Percentiles rank a stretch among this genome's conserved stretches.
phyloP scores from a whole-genome alignment of 73 alveolate species.

The Stentor roeselii region DNA sequence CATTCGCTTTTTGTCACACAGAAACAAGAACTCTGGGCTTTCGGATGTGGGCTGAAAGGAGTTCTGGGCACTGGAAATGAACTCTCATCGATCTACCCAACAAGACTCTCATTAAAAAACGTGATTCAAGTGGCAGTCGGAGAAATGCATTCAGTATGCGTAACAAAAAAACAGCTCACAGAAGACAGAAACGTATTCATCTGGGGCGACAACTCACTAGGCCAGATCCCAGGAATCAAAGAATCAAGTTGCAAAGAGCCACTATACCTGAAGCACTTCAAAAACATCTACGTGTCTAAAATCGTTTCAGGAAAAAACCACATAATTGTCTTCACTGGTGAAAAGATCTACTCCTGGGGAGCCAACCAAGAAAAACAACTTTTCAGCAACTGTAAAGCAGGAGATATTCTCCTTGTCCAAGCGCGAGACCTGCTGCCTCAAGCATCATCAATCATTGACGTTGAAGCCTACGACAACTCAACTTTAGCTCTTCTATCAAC shows the following conservation, averaged over 20 bases:
- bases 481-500: neutral
- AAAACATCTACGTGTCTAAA: neutral
- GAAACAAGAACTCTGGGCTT: neutral
- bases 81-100: neutral
- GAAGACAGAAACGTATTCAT: neutral
- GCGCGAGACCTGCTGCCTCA: neutral
- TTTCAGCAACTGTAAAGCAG: neutral
- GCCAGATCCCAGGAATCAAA: neutral
- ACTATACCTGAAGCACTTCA: neutral
- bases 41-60: slow-evolving; percentile 13
- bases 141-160: neutral
- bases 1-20: slow-evolving; percentile 2
- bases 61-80: slow-evolving; percentile 12
- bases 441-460: neutral
- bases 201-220: slow-evolving; percentile 4
- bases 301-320: slow-evolving; percentile 11
- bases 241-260: neutral
- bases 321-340: neutral
- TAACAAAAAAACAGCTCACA: neutral
- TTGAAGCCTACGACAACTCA: neutral
- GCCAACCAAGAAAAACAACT: neutral
- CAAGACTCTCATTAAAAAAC: neutral
- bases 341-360: neutral
- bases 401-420: neutral
- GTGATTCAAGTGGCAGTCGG: slow-evolving; percentile 10